These are phyloP conservation scores for Eimeria maxima DNA, from an alignment of 169 alveolate genomes.

Conservation along the genomic window DNA sequence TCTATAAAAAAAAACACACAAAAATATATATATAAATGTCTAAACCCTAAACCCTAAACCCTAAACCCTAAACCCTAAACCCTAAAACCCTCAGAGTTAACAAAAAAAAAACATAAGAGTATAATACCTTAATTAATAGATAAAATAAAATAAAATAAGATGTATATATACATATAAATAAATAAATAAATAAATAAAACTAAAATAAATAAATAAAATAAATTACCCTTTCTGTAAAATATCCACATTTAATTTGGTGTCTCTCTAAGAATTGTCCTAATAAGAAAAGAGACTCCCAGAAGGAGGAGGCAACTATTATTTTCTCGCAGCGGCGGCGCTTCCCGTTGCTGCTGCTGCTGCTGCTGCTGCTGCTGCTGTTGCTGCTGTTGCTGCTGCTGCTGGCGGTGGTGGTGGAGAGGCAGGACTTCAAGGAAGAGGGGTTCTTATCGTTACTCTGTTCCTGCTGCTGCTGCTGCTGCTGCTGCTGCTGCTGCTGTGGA, in stretches of 20 bases:
- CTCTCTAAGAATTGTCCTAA: slow-evolving; percentile 81
- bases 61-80: too few species aligned
- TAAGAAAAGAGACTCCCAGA: slow-evolving; percentile 79
- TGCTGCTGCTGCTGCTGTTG: slow-evolving; percentile 37
- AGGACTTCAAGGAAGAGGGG: not conserved
- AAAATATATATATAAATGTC: too few species aligned
- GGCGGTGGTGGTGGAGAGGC: too few species aligned
- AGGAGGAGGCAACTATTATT: slow-evolving; percentile 79
- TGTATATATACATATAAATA: not conserved
- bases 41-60: too few species aligned
- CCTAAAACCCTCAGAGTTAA: too few species aligned
- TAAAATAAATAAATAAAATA: not conserved
- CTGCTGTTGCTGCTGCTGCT: slow-evolving; percentile 50
- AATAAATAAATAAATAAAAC: not conserved
- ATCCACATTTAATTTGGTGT: slow-evolving; percentile 69
- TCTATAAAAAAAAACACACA: not conserved
- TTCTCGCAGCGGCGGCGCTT: slow-evolving; percentile 74
- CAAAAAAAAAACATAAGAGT: not conserved
- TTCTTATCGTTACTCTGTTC: too few species aligned
- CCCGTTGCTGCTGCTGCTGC: slow-evolving; percentile 2
- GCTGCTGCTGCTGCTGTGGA: not conserved
- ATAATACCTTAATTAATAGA: not conserved
- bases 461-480: not conserved
- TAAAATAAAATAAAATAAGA: not conserved
- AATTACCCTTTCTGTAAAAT: slow-evolving; percentile 75